Base-by-base conservation (phyloP, 208 protist species). In the Wallacemonas sp. region DNA sequence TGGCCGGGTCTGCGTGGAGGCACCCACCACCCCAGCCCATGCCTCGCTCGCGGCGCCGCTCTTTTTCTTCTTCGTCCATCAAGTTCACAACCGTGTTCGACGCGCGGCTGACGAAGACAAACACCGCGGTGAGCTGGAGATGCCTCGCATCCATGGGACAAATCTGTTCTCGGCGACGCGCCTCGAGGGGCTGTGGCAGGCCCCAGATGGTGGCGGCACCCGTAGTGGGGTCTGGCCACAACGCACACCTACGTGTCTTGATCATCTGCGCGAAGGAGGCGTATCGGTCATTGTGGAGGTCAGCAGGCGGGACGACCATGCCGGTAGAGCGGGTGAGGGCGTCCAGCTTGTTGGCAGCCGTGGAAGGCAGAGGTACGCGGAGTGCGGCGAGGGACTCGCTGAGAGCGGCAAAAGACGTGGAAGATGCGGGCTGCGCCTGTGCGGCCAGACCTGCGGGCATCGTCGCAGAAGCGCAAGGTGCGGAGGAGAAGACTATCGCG, bases 71-170 rank as follows among this genome's bases (percentile, higher is more conserved):
- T 1, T 58, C 51, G 1, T 0, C 51, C 26, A 34, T 14, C 8
- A 38, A 26, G n/a, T 58, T 31, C 51, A 58, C 51, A 11, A 38
- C 28, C 28, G 5, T 4, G 30, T 21, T 39, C 3, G 56, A 14
- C 8, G 15, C 15, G 2, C 44, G n/a, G 45, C 61, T 66, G 17
- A 55, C 61, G 12, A 66, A 30, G 9, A 66, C 0, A 27, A 54
- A 66, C 3, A 19, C 44, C 26, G 61, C 6, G 31, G 44, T 66
- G 17, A 66, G 44, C 31, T 55, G 61, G 14, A 66, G 27, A 22
- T 28, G 30, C 8, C 61, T 39, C 6, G 36, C 27, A 19, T 66
- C 61, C 41, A 51, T 41, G 5, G 15, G 22, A 15, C 17, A 44
- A 42, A 66, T 45, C 8, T 3, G 4, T 39, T 62, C 56, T 11